Evolutionary conservation across 2,329 filamentous ascomycete genomes (phyloP), one percentile per base, ranked within the genome.

Genomic region (Penicillium glabrum): DNA sequence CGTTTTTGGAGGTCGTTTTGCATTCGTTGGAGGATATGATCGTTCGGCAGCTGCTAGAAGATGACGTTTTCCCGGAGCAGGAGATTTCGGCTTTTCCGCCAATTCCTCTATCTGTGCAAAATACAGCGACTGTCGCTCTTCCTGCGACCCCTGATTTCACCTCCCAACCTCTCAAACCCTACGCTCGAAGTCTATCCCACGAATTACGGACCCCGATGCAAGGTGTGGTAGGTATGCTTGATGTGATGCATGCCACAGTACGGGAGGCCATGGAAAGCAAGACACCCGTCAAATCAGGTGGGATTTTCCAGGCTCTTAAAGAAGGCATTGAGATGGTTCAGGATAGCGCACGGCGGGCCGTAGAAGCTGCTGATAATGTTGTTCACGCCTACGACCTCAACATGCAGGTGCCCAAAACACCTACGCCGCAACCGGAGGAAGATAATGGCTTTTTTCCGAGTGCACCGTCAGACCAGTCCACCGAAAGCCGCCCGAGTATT

Each of bases 381-480:
- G 87, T 90, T 10, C 86, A 90, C 71, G 88, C 88, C 13, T 89
- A 89, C 64, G 88, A 90, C 67, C 83, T 90, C 72, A 87, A 90
- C 67, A 88, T 90, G 86, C 84, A 88, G 64, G 81, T 90, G 43
- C 87, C 88, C n/a, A 85, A 88, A 60, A 85, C 82, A 13, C 84
- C 83, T 8, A 85, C 82, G 13, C 84, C 83, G 8, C 72, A 78
- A 45, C 75, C 77, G 35, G 77, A 74, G 24, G 55, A 68, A 16
- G 74, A 77, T 9, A 69, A 69, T 43, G 73, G 76, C 6, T 66
- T 70, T 21, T 63, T 72, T 19, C 66, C 69, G 16, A 61, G 66
- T 10, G 60, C 63, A 16, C 66, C 65, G 35, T 60, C 65, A 13
- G 54, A 64, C 27, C 61, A 64, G 14, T 55, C 56, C 10, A 55